phyloP scores from a whole-genome alignment of 305 asterid genomes.

The Fraxinus albicans region DNA sequence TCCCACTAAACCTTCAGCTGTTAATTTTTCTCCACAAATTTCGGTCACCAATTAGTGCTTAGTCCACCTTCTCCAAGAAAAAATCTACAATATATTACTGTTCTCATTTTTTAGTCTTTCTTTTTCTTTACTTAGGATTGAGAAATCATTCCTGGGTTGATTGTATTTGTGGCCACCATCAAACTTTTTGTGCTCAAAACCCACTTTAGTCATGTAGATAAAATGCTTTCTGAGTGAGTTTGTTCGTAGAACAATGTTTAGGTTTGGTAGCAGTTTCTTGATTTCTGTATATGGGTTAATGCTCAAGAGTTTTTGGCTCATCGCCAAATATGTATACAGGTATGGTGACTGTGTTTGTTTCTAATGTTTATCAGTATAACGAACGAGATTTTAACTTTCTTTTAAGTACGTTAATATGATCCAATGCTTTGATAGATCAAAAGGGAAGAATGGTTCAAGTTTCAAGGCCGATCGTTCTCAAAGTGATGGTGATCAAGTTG shows the following conservation, averaged over 20 bases:
- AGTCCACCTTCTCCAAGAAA: constrained; percentile 38
- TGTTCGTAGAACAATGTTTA: constrained; percentile 32
- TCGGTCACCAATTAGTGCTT: constrained; percentile 30
- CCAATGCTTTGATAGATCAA: constrained; percentile 33
- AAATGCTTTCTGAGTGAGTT: constrained; percentile 31
- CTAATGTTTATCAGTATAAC: background rate
- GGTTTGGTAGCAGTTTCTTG: constrained; percentile 30
- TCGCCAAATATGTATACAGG: constrained; percentile 41
- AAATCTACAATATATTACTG: constrained; percentile 15
- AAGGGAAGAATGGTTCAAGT: constrained; percentile 26
- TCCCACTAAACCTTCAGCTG: background rate
- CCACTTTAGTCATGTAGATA: constrained; percentile 31
- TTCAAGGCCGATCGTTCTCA: constrained; percentile 28
- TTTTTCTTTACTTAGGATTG: constrained; percentile 42
- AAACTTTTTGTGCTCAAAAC: constrained; percentile 21
- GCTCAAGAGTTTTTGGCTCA: constrained; percentile 36
- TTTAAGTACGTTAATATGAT: no score
- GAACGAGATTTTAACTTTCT: background rate
- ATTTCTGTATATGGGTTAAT: constrained; percentile 32
- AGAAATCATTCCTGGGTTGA: constrained; percentile 33
- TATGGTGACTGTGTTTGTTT: constrained; percentile 19
- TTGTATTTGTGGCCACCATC: constrained; percentile 33
- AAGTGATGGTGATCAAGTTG: constrained; percentile 27
- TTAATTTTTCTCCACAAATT: constrained; percentile 36
- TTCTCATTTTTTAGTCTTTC: constrained; percentile 1